Conservation (phyloP, 176 grass and related monocot species). For the Alopecurus myosuroides region DNA sequence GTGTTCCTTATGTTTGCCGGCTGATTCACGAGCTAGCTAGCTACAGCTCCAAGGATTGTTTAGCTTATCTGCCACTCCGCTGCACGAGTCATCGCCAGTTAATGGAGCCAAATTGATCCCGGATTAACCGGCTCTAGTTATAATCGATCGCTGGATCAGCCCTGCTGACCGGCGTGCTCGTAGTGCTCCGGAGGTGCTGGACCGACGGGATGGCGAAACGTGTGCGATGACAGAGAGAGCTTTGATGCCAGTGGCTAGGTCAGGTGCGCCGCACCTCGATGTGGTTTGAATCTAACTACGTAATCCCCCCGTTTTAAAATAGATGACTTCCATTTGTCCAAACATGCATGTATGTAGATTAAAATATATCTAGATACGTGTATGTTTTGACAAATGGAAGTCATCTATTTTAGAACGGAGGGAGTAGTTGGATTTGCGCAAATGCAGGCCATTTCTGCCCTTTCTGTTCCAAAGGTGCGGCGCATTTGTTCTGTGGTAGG, state of each 20-base stretch:
- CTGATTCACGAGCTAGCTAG: neutral
- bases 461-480: neutral
- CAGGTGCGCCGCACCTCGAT: neutral
- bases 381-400: too few species aligned
- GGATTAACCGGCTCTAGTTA: neutral
- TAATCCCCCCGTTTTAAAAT: too few species aligned
- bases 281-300: neutral
- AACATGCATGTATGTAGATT: too few species aligned
- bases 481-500: constrained; percentile 4
- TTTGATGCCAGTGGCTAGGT: too few species aligned
- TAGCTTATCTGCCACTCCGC: neutral
- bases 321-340: too few species aligned
- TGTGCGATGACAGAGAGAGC: neutral
- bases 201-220: neutral
- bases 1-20: neutral
- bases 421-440: neutral
- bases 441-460: too few species aligned
- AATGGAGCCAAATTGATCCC: neutral
- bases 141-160: neutral
- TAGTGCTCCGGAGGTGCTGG: neutral
- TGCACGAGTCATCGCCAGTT: neutral
- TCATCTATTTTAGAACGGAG: too few species aligned
- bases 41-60: neutral
- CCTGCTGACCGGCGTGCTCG: neutral
- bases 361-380: too few species aligned